Evolutionary conservation across 1,284 basidiomycete species (phyloP).

Genomic region (Moesziomyces parantarcticus): DNA sequence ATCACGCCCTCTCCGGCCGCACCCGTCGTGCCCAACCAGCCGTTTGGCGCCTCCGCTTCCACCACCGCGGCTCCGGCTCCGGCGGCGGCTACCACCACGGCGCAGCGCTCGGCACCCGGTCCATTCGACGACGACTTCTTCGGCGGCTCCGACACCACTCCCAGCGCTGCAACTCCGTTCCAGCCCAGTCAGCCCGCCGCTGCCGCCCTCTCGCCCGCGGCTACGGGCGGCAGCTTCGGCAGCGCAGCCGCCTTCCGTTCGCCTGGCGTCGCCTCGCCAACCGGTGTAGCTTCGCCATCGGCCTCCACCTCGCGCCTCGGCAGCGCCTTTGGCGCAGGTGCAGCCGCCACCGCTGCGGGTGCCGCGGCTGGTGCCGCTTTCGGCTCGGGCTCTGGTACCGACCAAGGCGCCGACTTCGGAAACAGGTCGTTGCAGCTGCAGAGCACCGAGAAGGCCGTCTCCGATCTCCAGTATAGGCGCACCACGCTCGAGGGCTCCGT

Average conservation of each 20-base stretch:
- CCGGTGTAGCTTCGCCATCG: conserved; percentile 24
- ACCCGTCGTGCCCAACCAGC: conserved; percentile 34
- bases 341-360: conserved; percentile 17
- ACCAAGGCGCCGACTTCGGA: conserved; percentile 50
- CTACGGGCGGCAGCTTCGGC: conserved; percentile 50
- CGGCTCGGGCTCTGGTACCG: conserved; percentile 7
- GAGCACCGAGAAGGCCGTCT: conserved; percentile 56
- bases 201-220: conserved; percentile 47
- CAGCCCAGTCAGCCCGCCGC: conserved; percentile 23
- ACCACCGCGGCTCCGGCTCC: conserved; percentile 68
- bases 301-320: conserved; percentile 38
- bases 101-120: conserved; percentile 33
- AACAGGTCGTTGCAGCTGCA: conserved; percentile 56
- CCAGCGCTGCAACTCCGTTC: conserved; percentile 18
- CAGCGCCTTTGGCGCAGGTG: conserved; percentile 27
- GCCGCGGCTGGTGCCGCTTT: conserved; percentile 22
- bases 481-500: conserved; percentile 43
- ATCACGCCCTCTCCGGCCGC: conserved; percentile 42
- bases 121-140: conserved; percentile 63
- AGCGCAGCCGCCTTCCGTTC: conserved; percentile 30
- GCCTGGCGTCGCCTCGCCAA: conserved; percentile 30
- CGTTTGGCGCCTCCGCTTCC: conserved; percentile 19
- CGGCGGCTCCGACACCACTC: conserved; percentile 27
- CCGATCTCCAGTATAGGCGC: conserved; percentile 50
- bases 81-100: conserved; percentile 68